A percentile compares a stretch with the other conserved stretches of the same genome.
phyloP scores from a whole-genome alignment of 331 rosid genomes.

The Cucumis variabilis region DNA sequence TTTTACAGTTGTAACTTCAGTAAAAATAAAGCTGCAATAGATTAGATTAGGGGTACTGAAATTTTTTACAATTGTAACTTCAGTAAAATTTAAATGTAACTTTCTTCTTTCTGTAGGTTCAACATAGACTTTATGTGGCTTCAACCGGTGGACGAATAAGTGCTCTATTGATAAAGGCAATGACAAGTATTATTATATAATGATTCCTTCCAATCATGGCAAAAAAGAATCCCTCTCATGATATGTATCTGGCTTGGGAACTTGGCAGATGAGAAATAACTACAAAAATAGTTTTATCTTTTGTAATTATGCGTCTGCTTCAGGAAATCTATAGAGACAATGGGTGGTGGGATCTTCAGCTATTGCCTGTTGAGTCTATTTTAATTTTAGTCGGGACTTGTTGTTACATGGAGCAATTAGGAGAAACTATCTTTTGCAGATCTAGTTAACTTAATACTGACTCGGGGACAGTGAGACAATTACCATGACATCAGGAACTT shows the following conservation, averaged over 20 bases:
- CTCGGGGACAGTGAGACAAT: background rate
- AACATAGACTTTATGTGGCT: constrained; percentile 75
- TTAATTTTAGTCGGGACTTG: background rate
- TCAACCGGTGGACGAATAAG: constrained; percentile 80
- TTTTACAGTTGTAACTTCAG: too few relatives aligned
- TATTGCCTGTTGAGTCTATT: background rate
- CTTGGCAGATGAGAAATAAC: background rate
- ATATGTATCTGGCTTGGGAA: constrained; percentile 4
- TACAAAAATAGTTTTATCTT: background rate
- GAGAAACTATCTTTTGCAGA: background rate
- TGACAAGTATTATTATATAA: background rate
- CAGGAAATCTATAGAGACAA: background rate
- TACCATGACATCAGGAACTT: constrained; percentile 11
- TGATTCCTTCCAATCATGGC: background rate
- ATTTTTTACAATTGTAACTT: background rate
- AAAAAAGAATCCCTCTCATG: background rate
- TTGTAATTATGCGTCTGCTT: background rate
- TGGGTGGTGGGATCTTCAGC: constrained; percentile 13
- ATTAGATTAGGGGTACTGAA: background rate
- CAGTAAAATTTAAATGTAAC: background rate
- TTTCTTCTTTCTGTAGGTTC: constrained; percentile 53
- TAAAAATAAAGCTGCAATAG: background rate
- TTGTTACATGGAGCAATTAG: background rate
- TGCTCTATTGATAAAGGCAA: constrained; percentile 66
- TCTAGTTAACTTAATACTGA: background rate